These are phyloP conservation scores for Senecio squalidus DNA, from an alignment of 140 eudicot genomes.

Conservation along the genomic window DNA sequence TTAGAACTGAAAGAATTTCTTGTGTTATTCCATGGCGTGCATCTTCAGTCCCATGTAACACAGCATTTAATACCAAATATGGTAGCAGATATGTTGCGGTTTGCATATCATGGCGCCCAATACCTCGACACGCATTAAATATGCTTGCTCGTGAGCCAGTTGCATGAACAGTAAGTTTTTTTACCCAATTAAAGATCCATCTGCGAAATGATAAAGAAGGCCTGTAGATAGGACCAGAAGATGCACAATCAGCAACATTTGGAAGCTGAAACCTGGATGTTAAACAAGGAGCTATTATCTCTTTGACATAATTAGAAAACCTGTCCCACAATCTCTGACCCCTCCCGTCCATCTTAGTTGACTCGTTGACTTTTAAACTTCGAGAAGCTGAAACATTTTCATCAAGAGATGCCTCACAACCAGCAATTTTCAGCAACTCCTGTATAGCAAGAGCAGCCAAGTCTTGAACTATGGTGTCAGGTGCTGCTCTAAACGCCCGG, in stretches of 20 bases:
- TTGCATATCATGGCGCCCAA: conserved; percentile 96
- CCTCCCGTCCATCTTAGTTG: conserved; percentile 50
- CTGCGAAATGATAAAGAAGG: conserved; percentile 88
- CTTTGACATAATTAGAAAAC: conserved; percentile 87
- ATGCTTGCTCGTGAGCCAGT: conserved; percentile 88
- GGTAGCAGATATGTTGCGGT: conserved; percentile 90
- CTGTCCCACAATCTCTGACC: conserved; percentile 98
- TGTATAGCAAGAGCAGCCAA: conserved; percentile 98
- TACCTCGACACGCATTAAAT: conserved; percentile 93
- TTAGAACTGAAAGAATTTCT: conserved; percentile 85
- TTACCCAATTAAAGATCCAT: conserved; percentile 87
- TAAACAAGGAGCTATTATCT: conserved; percentile 98
- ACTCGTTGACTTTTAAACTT: conserved; percentile 23
- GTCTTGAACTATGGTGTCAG: conserved; percentile 80
- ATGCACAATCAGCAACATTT: conserved; percentile 63
- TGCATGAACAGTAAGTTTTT: conserved; percentile 76
- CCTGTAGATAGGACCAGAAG: conserved; percentile 77
- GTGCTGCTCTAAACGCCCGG: conserved; percentile 96
- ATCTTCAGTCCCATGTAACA: conserved; percentile 87
- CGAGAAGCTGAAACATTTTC: conserved; percentile 53
- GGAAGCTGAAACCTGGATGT: conserved; percentile 90
- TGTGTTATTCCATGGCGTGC: conserved; percentile 82
- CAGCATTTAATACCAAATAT: conserved; percentile 77
- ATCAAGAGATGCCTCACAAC: conserved; percentile 85
- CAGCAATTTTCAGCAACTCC: conserved; percentile 90